Evolutionary conservation across 202 grass and related monocot species (phyloP).

Genomic region (Saccharum hybrid): DNA sequence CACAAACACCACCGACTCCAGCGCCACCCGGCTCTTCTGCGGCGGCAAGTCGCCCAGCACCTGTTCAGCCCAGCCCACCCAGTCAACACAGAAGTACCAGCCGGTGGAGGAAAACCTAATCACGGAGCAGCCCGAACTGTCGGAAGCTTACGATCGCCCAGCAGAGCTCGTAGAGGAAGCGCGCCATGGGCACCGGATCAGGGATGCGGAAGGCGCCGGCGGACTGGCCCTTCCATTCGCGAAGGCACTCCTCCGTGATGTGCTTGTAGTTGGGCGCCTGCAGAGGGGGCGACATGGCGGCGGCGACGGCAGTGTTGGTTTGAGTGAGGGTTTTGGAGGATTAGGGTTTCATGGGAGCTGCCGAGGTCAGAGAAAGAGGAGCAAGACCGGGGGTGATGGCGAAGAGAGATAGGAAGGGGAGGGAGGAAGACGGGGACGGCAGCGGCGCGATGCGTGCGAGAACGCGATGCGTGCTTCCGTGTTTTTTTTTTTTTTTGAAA

Average conservation of each 20-base stretch:
- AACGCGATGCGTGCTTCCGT: slow-evolving; percentile 1
- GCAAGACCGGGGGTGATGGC: background rate
- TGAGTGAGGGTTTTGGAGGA: slow-evolving; percentile 29
- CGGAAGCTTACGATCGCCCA: slow-evolving; percentile 74
- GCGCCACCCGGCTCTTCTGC: slow-evolving; percentile 76
- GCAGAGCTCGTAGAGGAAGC: slow-evolving; percentile 98
- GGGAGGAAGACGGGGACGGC: slow-evolving; percentile 22
- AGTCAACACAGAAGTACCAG: slow-evolving; percentile 38
- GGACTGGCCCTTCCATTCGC: slow-evolving; percentile 85
- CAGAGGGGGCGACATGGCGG: slow-evolving; percentile 55
- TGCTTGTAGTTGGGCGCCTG: slow-evolving; percentile 72
- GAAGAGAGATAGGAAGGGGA: slow-evolving; percentile 3
- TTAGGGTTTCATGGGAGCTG: slow-evolving; percentile 65
- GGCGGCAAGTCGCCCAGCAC: slow-evolving; percentile 75
- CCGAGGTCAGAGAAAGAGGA: slow-evolving; percentile 18
- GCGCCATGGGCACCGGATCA: slow-evolving; percentile 86
- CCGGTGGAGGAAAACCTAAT: slow-evolving; percentile 37
- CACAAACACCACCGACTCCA: slow-evolving; percentile 79
- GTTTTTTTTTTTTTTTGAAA: no score
- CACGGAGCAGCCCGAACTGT: slow-evolving; percentile 15
- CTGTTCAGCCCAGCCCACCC: slow-evolving; percentile 47
- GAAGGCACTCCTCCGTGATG: slow-evolving; percentile 84
- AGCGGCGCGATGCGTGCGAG: background rate
- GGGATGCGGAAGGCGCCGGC: slow-evolving; percentile 55
- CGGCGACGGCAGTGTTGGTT: background rate